Base-by-base conservation (phyloP, 208 protist species). In the Trypanosoma avium region DNA sequence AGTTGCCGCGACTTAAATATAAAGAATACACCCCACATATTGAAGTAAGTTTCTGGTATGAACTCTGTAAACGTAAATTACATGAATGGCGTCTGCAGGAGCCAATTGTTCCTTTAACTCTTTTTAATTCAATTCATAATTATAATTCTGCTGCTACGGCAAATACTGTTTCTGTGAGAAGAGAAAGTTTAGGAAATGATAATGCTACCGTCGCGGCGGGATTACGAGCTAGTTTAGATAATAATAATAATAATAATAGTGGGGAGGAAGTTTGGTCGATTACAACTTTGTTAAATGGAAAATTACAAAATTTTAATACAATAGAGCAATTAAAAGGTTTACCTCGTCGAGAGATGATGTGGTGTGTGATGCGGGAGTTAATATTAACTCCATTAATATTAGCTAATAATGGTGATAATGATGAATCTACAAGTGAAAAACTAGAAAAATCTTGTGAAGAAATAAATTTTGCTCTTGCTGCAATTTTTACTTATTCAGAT, bases 401-500 rank as follows among this genome's bases (percentile, higher is more conserved):
- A n/a, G 33, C 12, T 40, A 57, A 76, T 30, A 15, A 48, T 36
- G n/a, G 49, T 22, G 35, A 52, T 12, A 27, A 67, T 53, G 0
- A 32, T 0, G 22, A 58, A 15, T 24, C 50, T 32, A 46, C 26
- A 17, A 27, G 47, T 24, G 53, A 9, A 33, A 10, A 27, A 33
- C 19, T 63, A 52, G 65, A 69, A 27, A 64, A 63, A 42, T 62
- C 64, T 3, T 86, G 73, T 78, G 60, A 63, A 19, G 42, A 50
- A 5, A 70, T 81, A 8, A 75, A 75, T 15, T 85, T 84, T 57
- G 43, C 70, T 26, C 55, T 78, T 53, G 92, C 97, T 32, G 70
- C 92, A 12, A 65, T 99, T 26, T 79, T 93, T 30, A 90, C 94
- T 3, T 99, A 87, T 77, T 79, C 96, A 3, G 96, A 99, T 67